Evolutionary conservation across 164 flowering plant species (phyloP), one percentile per base, ranked within the genome.

Genomic region (Umbellularia californica): DNA sequence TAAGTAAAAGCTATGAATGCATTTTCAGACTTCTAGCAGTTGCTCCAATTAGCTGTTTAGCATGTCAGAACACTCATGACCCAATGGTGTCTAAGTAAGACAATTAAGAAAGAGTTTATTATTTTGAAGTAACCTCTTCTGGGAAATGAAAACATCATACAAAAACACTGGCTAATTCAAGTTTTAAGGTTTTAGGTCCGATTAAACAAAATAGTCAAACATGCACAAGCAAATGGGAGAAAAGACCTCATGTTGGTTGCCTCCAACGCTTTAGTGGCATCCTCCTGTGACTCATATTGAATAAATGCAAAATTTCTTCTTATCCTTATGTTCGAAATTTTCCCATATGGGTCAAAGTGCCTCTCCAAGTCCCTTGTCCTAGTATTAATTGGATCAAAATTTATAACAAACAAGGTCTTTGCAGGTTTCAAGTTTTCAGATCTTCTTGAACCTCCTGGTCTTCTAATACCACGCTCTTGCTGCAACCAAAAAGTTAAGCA

Each of bases 331-430:
- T 90, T 94, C 68, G 78, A 76, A 35, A 96, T 84, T 81, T 88
- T 94, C n/a, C 99, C 99, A 91, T 90, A 90, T n/a, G 89, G 87
- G 52, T 94, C 99, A 78, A 96, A 96, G 84, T 96, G 98, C 83
- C 90, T 87, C 83, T 96, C 97, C 80, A 94, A 69, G 72, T 96
- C 99, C 84, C 89, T 88, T 6, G 94, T 85, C 79, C 92, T 85
- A 6, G 99, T 94, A 76, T 81, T 76, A 28, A 86, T 71, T 50
- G 97, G 91, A 76, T 96, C 98, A 78, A 96, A 94, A 72, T 96
- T 94, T 9, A 94, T 96, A 72, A 96, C 97, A 87, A 96, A 94
- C 86, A 96, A 72, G 17, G 98, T 96, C 84, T 90, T 96, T 50
- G 99, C 88, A 60, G 97, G 97, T 72, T 75, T 90, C 47, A 74